phyloP scores from a whole-genome alignment of 148 eudicot species.

The Diospyros kaki region DNA sequence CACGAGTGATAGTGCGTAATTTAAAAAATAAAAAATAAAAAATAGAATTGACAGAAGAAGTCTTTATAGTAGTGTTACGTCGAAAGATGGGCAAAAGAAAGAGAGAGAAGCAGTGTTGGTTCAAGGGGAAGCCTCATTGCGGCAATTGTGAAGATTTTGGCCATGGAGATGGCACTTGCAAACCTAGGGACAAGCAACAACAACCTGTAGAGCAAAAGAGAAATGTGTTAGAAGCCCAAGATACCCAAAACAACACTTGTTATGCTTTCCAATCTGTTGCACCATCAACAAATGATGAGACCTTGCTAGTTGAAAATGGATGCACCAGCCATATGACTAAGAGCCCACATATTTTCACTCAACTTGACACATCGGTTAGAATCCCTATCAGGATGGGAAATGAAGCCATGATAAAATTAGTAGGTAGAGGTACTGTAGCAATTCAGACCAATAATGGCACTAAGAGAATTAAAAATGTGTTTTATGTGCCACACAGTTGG shows the following conservation, averaged over 20 bases:
- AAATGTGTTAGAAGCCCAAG: background rate
- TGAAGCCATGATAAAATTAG: background rate
- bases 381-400: constrained; percentile 1
- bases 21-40: too few species aligned
- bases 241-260: background rate
- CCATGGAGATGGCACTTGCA: background rate
- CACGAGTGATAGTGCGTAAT: too few species aligned
- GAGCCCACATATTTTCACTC: background rate
- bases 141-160: too few species aligned
- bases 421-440: background rate
- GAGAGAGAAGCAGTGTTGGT: constrained; percentile 13
- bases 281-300: background rate
- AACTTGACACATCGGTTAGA: background rate
- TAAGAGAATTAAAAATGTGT: background rate
- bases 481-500: background rate
- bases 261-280: background rate
- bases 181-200: too few species aligned
- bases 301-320: constrained; percentile 5
- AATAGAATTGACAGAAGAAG: too few species aligned
- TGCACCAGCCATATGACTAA: constrained; percentile 13
- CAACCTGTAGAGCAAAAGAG: background rate
- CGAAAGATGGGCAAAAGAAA: background rate
- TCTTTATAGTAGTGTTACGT: too few species aligned
- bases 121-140: background rate
- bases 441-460: background rate